phyloP scores from a whole-genome alignment of 805 yeast genomes.

The Candida endomychidarum region DNA sequence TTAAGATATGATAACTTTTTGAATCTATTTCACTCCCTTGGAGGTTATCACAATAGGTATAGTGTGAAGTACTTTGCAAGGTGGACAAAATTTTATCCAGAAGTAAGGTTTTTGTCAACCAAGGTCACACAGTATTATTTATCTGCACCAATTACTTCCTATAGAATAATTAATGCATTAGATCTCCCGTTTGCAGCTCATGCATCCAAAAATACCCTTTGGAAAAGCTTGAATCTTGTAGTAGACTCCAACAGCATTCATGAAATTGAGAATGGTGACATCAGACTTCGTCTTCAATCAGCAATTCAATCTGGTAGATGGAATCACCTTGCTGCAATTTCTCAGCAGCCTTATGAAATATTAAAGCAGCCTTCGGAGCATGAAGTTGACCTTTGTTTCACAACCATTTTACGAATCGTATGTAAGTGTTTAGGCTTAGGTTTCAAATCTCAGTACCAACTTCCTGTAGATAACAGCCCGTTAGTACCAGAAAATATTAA shows the following conservation, averaged over 20 bases:
- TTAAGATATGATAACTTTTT: neutral
- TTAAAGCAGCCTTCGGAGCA: neutral
- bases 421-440: neutral
- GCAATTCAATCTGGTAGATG: neutral
- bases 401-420: neutral
- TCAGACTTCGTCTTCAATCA: neutral
- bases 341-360: neutral
- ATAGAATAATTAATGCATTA: slow-evolving; percentile 1
- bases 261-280: neutral
- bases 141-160: neutral
- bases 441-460: neutral
- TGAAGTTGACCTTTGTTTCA: neutral
- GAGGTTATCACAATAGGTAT: neutral
- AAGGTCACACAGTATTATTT: neutral
- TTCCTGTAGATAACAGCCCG: neutral
- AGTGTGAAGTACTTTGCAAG: neutral
- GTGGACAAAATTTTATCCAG: neutral
- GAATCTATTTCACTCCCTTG: neutral
- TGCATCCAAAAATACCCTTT: neutral
- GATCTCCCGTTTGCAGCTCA: neutral
- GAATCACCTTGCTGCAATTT: neutral
- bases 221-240: neutral
- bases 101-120: neutral
- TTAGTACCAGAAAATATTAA: neutral
- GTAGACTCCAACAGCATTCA: neutral